phyloP scores from a whole-genome alignment of 1,139 yeast species.

The Saccharomyces pastorianus region DNA sequence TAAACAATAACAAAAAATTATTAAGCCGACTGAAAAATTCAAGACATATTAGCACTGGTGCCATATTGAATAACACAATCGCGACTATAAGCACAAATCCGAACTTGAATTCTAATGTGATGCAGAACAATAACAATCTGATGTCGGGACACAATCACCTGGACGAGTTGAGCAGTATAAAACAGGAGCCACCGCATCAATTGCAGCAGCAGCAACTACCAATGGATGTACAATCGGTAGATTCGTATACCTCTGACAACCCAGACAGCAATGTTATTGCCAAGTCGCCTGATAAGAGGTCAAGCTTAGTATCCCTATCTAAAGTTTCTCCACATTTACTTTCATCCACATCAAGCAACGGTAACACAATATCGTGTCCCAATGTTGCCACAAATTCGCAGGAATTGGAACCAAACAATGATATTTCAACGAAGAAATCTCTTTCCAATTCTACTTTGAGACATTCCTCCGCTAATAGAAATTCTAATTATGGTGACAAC shows the following conservation, averaged over 20 bases:
- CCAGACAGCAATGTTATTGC: constrained; percentile 8
- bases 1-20: constrained; percentile 27
- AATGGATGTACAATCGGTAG: constrained; percentile 21
- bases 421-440: constrained; percentile 12
- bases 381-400: neutral
- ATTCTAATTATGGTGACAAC: constrained; percentile 7
- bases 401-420: neutral
- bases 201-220: constrained; percentile 16
- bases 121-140: constrained; percentile 6
- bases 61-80: constrained; percentile 15
- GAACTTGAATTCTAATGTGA: constrained; percentile 7
- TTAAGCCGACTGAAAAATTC: constrained; percentile 27
- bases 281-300: constrained; percentile 24
- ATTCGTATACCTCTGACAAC: constrained; percentile 18
- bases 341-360: neutral
- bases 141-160: neutral
- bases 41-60: constrained; percentile 31
- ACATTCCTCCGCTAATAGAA: constrained; percentile 6
- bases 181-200: constrained; percentile 8
- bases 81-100: constrained; percentile 4
- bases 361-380: neutral
- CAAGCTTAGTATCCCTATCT: constrained; percentile 18
- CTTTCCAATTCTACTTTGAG: constrained; percentile 15
- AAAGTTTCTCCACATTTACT: constrained; percentile 7
- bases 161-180: neutral